Evolutionary conservation across 164 flowering plant genomes (phyloP), one percentile per base, ranked within the genome.

Genomic region (Chimonanthus salicifolius): DNA sequence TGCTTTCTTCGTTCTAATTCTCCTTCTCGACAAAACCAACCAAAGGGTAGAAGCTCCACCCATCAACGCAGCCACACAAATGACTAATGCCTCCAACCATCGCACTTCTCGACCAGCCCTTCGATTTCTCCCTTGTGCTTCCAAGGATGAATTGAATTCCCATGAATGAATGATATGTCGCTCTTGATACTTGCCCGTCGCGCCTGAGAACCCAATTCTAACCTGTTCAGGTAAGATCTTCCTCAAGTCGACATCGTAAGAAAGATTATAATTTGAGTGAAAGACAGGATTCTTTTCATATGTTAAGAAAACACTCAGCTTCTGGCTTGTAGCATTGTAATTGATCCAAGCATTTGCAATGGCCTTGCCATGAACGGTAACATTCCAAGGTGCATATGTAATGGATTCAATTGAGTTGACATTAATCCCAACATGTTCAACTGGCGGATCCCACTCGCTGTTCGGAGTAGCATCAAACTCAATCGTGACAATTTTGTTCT

Each of bases 351-450:
- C 83, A 62, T 44, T 64, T 4, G 51, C 70, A 47, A 0, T 47
- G 2, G 11, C 48, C 33, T 70, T 46, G 48, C 71, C 54, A 3
- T 74, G 71, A 4, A 69, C 3, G 49, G 58, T 75, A 49, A 20
- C 64, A 54, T 70, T 79, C 80, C 80, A 79, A 20, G 46, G 18
- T 9, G 13, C 64, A 20, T 21, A 60, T 11, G 20, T 47, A 2
- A 3, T 54, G 1, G 81, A 80, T 2, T 2, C 47, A 13, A 80
- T 47, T 0, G 76, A 65, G 64, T 85, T 80, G 6, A 72, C 75
- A 58, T 83, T 73, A 51, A 85, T 80, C n/a, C 87, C 84, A 10
- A 85, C 82, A 67, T 85, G 87, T 44, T 79, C 47, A 10, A 4
- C 9, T 6, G 46, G 63, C 0, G 43, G 60, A 68, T 85, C 85